Conservation (phyloP, 75 land plant genomes). For the Cunninghamia lanceolata region DNA sequence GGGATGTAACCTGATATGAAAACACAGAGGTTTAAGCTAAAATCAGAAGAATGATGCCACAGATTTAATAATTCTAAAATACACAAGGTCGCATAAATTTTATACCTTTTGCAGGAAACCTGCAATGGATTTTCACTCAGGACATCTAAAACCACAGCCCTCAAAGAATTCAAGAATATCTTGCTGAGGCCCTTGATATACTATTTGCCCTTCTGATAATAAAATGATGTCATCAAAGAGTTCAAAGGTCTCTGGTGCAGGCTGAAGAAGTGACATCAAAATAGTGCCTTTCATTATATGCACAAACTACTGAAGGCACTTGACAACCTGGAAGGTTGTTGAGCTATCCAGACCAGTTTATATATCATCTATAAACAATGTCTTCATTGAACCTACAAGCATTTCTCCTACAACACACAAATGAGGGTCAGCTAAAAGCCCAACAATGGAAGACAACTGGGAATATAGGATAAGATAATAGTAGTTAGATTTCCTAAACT, state of each 20-base stretch:
- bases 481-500: background rate
- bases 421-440: background rate
- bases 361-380: constrained; percentile 31
- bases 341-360: constrained; percentile 71
- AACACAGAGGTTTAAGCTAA: background rate
- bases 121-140: constrained; percentile 50
- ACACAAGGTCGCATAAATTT: background rate
- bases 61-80: background rate
- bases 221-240: constrained; percentile 60
- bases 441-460: background rate
- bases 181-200: constrained; percentile 44
- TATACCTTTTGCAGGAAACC: constrained; percentile 64
- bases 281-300: constrained; percentile 48
- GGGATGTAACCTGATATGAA: constrained; percentile 38
- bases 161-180: constrained; percentile 37
- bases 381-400: constrained; percentile 22
- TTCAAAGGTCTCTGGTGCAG: constrained; percentile 60
- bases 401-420: constrained; percentile 19
- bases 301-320: constrained; percentile 47
- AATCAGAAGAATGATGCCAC: background rate
- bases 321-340: constrained; percentile 62
- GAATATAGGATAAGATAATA: background rate
- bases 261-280: constrained; percentile 62
- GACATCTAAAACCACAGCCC: constrained; percentile 43
- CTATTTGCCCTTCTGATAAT: constrained; percentile 51